Evolutionary conservation across 805 yeast species (phyloP).

Genomic region (Kuraishia piskuri): DNA sequence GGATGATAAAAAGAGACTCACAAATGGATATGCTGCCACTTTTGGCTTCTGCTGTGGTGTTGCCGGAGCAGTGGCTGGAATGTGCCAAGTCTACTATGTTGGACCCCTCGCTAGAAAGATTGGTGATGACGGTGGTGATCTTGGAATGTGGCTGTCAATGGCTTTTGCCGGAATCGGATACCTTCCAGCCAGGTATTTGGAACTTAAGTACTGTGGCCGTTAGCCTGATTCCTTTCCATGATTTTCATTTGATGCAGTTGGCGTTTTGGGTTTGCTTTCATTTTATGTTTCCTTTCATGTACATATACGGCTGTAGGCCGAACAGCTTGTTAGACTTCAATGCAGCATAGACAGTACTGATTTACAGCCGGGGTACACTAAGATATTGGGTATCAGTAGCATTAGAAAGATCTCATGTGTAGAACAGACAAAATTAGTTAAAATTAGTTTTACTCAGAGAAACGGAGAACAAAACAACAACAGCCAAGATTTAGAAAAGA

Average conservation of each 20-base stretch:
- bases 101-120: slow-evolving; percentile 64
- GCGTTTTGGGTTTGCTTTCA: background rate
- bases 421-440: too few species aligned
- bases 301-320: background rate
- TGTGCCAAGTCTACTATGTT: slow-evolving; percentile 78
- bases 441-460: background rate
- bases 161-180: slow-evolving; percentile 59
- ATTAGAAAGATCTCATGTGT: too few species aligned
- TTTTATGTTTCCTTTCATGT: background rate
- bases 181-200: slow-evolving; percentile 58
- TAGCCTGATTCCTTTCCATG: slow-evolving; percentile 22
- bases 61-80: slow-evolving; percentile 78
- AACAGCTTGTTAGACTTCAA: background rate
- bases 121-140: slow-evolving; percentile 68
- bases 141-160: slow-evolving; percentile 75
- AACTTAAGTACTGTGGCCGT: slow-evolving; percentile 47
- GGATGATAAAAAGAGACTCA: slow-evolving; percentile 52
- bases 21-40: slow-evolving; percentile 67
- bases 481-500: background rate
- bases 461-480: background rate
- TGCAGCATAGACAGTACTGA: too few species aligned
- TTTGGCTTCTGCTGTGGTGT: slow-evolving; percentile 60
- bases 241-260: background rate
- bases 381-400: too few species aligned
- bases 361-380: too few species aligned